Evolutionary conservation across 2,329 filamentous ascomycete species (phyloP).

Genomic region (Pseudogymnoascus destructans): DNA sequence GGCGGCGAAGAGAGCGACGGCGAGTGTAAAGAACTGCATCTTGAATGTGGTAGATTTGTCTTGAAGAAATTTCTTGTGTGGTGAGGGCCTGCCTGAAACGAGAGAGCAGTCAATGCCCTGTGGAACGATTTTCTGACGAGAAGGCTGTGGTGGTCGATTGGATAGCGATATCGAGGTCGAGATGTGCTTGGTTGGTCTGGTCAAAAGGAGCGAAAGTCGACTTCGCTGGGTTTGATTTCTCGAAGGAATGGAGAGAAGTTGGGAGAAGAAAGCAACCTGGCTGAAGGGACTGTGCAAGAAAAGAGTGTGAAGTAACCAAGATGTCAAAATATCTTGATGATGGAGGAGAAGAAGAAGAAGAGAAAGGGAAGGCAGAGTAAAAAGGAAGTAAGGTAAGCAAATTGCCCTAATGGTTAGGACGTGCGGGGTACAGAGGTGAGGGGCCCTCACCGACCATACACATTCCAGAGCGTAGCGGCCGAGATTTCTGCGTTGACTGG

Average conservation of each 20-base stretch:
- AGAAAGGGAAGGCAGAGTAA: neutral
- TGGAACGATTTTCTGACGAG: neutral
- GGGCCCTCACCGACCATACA: neutral
- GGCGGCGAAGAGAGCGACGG: neutral
- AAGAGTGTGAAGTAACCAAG: conserved; percentile 3
- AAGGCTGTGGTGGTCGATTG: neutral
- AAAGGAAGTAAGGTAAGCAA: neutral
- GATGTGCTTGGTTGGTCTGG: neutral
- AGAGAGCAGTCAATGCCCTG: conserved; percentile 5
- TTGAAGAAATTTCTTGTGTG: neutral
- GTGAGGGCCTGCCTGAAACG: conserved; percentile 2
- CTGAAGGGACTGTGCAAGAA: conserved; percentile 8
- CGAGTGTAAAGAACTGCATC: neutral
- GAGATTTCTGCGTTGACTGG: neutral
- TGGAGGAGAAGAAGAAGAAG: neutral
- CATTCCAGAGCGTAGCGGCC: neutral
- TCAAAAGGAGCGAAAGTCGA: conserved; percentile 6
- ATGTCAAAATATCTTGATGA: neutral
- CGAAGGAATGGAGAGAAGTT: conserved; percentile 4
- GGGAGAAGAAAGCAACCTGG: neutral
- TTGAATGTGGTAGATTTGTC: neutral
- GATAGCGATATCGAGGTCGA: neutral
- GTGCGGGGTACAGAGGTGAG: neutral
- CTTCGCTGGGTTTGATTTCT: neutral
- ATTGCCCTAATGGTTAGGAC: neutral